Conservation (phyloP, 805 yeast species). For the Jamesozyma piceae region DNA sequence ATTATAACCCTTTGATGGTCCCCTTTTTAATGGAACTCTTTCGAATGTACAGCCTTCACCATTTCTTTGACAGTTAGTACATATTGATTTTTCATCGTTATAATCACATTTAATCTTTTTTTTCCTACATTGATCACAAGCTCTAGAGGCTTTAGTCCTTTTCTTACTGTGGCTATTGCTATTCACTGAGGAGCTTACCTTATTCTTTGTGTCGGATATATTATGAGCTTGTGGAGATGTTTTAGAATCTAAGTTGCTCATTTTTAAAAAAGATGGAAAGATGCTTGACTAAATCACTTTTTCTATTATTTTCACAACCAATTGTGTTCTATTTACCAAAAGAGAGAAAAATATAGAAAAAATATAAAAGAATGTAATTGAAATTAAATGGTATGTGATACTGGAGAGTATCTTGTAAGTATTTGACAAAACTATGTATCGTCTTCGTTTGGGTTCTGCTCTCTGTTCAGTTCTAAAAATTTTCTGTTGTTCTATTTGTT, state of each 20-base stretch:
- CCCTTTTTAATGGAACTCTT: constrained; percentile 65
- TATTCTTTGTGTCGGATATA: neutral
- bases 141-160: constrained; percentile 65
- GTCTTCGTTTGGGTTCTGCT: too few relatives aligned
- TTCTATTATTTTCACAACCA: too few relatives aligned
- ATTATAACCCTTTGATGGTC: constrained; percentile 69
- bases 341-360: too few relatives aligned
- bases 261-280: too few relatives aligned
- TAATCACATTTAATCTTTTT: constrained; percentile 69
- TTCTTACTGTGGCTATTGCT: constrained; percentile 33
- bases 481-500: too few relatives aligned
- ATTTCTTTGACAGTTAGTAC: constrained; percentile 55
- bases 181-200: neutral
- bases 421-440: too few relatives aligned
- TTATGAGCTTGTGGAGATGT: neutral
- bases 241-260: neutral
- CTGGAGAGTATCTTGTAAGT: too few relatives aligned
- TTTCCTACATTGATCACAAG: constrained; percentile 72
- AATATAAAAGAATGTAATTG: too few relatives aligned
- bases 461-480: too few relatives aligned
- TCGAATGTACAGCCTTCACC: constrained; percentile 58
- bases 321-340: too few relatives aligned
- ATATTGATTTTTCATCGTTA: constrained; percentile 41
- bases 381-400: too few relatives aligned
- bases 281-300: too few relatives aligned